phyloP scores from a whole-genome alignment of 2,329 filamentous ascomycete genomes.

The Tolypocladium pustulatum region DNA sequence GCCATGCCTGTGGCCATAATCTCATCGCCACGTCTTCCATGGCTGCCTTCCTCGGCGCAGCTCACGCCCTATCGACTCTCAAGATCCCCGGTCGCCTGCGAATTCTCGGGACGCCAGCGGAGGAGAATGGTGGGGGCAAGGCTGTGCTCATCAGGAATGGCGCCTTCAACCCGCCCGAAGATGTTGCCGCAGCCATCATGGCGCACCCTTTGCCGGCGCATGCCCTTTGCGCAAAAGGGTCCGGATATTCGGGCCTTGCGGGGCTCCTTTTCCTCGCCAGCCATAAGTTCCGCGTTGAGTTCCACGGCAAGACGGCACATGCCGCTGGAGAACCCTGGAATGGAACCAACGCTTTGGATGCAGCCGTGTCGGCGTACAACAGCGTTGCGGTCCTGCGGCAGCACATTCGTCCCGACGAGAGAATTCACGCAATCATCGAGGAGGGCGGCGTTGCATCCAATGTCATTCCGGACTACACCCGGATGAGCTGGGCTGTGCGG shows the following conservation, averaged over 20 bases:
- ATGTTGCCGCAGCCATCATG: conserved; percentile 19
- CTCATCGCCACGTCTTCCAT: conserved; percentile 30
- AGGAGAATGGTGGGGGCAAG: conserved; percentile 33
- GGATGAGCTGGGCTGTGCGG: conserved; percentile 28
- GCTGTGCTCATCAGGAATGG: conserved; percentile 16
- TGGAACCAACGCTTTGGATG: conserved; percentile 26
- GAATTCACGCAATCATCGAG: conserved; percentile 26
- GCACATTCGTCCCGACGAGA: conserved; percentile 24
- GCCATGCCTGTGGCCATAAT: conserved; percentile 35
- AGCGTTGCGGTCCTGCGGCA: conserved; percentile 25
- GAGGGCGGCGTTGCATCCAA: conserved; percentile 24
- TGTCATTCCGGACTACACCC: conserved; percentile 26
- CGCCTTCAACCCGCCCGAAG: conserved; percentile 12
- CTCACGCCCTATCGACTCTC: conserved; percentile 19
- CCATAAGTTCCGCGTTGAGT: conserved; percentile 20
- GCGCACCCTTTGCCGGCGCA: conserved; percentile 11
- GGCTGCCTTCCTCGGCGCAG: conserved; percentile 27
- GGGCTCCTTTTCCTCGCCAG: conserved; percentile 20
- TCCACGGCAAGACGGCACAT: conserved; percentile 22
- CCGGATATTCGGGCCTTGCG: conserved; percentile 10
- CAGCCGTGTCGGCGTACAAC: conserved; percentile 22
- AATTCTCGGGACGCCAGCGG: conserved; percentile 31
- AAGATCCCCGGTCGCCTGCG: conserved; percentile 22
- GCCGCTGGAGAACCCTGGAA: conserved; percentile 25
- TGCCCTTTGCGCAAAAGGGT: background rate